Evolutionary conservation across 129 eudicot genomes (phyloP), one percentile per base, ranked within the genome.

Genomic region (Heracleum sosnowskyi): DNA sequence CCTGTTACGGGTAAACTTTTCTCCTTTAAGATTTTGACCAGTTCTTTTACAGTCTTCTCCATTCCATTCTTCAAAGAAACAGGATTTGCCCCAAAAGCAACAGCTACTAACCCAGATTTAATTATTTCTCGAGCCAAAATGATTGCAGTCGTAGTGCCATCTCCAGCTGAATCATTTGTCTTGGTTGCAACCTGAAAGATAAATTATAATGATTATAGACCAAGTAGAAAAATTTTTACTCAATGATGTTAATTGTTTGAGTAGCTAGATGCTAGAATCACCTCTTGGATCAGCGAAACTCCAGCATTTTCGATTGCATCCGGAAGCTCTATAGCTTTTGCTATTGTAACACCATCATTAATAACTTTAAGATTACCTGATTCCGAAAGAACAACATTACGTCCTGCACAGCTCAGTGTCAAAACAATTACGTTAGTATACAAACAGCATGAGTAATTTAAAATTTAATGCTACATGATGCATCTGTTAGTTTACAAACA

Each of bases 101-200:
- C 86, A 39, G 98, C 96, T 78, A 95, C 79, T 70, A 90, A 81
- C 73, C 98, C 97, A 74, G 87, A 82, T 88, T 83, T 90, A 34
- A 95, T 87, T 90, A 95, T 91, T 82, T 90, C 98, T 80, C 98
- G 92, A 74, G 98, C 97, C 66, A 95, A 84, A 73, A 95, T 84
- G 62, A 95, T 87, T 75, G 98, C 98, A 76, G 98, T 91, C 6
- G 98, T 95, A 22, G 96, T 95, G 69, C 98, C 98, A 80, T 95
- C 98, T 40, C 98, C 98, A 73, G 97, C 97, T 71, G 79, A 83
- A 83, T 83, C 87, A 74, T 95, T 95, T 63, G 93, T 89, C 85
- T 88, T 94, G 40, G 85, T 83, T 81, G 98, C 98, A 87, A 94
- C 98, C 98, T 94, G 82, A 53, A 29, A 45, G 49, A 76, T 33